Evolutionary conservation across 148 eudicot genomes (phyloP).

Genomic region (Rhododendron ovatum): DNA sequence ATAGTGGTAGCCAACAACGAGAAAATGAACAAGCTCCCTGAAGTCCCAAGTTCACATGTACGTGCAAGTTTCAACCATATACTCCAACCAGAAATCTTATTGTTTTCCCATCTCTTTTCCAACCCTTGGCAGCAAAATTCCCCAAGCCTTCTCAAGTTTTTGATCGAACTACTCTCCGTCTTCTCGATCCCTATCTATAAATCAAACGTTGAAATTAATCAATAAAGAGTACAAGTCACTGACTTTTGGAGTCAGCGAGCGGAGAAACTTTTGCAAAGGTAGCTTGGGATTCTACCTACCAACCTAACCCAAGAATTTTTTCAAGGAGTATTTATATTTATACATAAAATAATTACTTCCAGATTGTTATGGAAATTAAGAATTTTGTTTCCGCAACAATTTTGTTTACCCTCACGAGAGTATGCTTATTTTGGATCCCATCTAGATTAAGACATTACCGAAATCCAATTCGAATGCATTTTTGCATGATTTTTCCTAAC

Average conservation of each 20-base stretch:
- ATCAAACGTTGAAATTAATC: background rate
- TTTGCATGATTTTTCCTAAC: too few relatives aligned
- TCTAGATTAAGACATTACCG: too few relatives aligned
- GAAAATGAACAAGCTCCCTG: background rate
- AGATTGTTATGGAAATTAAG: background rate
- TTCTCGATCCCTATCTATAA: background rate
- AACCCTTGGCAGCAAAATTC: background rate
- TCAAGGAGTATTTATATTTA: too few relatives aligned
- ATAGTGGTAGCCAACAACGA: too few relatives aligned
- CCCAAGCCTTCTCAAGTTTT: background rate
- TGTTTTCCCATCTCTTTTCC: background rate
- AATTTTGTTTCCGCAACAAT: background rate
- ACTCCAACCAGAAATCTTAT: background rate
- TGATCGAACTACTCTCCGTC: too few relatives aligned
- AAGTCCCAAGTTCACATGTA: background rate
- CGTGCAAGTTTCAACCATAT: background rate
- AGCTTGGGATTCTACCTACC: constrained; percentile 1
- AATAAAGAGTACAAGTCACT: background rate
- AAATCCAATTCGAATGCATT: too few relatives aligned
- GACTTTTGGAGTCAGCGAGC: background rate
- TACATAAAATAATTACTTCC: background rate
- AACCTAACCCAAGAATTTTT: background rate
- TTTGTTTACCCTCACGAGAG: too few relatives aligned
- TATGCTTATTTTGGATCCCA: too few relatives aligned
- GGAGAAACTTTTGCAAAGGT: background rate